Percentiles rank a stretch among this genome's conserved stretches.
Conservation (phyloP, 306 rosid species). For the Quercus berberidifolia region DNA sequence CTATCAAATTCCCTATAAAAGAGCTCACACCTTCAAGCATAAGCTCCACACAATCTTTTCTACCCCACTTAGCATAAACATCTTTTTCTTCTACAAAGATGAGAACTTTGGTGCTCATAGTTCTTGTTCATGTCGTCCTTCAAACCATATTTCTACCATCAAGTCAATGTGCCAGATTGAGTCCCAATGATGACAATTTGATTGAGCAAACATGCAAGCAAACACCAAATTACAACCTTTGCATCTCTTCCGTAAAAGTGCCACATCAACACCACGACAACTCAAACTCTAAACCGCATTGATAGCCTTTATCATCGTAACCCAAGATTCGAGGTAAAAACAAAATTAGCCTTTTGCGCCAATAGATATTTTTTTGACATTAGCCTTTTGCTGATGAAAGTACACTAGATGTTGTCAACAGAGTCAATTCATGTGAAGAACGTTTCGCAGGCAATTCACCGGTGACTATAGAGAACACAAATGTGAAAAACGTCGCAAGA, state of each 20-base stretch:
- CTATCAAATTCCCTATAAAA: too few relatives aligned
- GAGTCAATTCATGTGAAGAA: conserved; percentile 26
- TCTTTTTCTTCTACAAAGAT: background rate
- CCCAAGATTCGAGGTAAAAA: background rate
- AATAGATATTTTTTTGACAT: background rate
- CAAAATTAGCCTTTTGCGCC: conserved; percentile 21
- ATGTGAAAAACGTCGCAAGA: conserved; percentile 16
- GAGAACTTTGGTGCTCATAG: conserved; percentile 6
- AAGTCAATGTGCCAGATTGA: conserved; percentile 5
- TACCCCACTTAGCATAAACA: too few relatives aligned
- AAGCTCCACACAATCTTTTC: background rate
- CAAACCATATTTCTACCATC: conserved; percentile 2
- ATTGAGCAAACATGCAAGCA: conserved; percentile 36
- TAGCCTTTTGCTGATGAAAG: conserved; percentile 32
- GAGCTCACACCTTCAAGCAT: background rate
- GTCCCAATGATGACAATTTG: conserved; percentile 2
- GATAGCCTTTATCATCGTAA: background rate
- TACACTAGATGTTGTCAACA: conserved; percentile 26
- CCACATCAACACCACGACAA: conserved; percentile 16
- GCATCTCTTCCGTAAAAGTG: conserved; percentile 27
- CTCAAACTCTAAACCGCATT: conserved; percentile 3
- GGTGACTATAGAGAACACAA: conserved; percentile 21
- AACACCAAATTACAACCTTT: conserved; percentile 38
- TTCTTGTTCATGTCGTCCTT: background rate
- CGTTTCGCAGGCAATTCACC: conserved; percentile 34